Evolutionary conservation across 2,329 filamentous ascomycete species (phyloP).

Genomic region (Aspergillus glaucus): DNA sequence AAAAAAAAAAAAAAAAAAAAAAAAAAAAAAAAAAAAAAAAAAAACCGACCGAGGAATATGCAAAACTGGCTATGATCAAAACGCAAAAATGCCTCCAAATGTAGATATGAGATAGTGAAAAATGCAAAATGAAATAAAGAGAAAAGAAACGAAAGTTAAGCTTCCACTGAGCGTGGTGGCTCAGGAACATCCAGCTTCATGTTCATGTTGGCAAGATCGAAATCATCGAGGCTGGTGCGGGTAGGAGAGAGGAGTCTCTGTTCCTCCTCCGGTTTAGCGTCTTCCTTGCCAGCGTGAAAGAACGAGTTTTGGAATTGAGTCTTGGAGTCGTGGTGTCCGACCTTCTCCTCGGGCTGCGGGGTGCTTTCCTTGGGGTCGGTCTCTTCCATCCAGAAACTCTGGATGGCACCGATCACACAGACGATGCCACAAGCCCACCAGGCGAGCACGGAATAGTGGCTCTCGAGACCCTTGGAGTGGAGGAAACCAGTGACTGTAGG

Average conservation of each 20-base stretch:
- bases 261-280: constrained; percentile 25
- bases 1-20: constrained; percentile 4
- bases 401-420: constrained; percentile 64
- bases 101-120: constrained; percentile 2
- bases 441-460: constrained; percentile 78
- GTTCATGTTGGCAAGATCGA: constrained; percentile 22
- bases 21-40: neutral
- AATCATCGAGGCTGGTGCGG: constrained; percentile 30
- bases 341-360: constrained; percentile 30
- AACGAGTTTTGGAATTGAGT: constrained; percentile 17
- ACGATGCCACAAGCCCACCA: constrained; percentile 89
- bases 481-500: constrained; percentile 81
- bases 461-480: constrained; percentile 70
- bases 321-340: constrained; percentile 22
- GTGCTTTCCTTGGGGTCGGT: constrained; percentile 39
- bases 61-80: constrained; percentile 1
- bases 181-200: constrained; percentile 7
- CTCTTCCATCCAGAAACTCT: constrained; percentile 72
- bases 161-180: neutral
- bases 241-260: constrained; percentile 29
- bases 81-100: neutral
- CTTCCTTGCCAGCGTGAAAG: constrained; percentile 14
- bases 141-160: constrained; percentile 3
- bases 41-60: constrained; percentile 5
- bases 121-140: constrained; percentile 9